phyloP scores from a whole-genome alignment of 2,329 filamentous ascomycete species.

The Aureobasidium mangrovei region DNA sequence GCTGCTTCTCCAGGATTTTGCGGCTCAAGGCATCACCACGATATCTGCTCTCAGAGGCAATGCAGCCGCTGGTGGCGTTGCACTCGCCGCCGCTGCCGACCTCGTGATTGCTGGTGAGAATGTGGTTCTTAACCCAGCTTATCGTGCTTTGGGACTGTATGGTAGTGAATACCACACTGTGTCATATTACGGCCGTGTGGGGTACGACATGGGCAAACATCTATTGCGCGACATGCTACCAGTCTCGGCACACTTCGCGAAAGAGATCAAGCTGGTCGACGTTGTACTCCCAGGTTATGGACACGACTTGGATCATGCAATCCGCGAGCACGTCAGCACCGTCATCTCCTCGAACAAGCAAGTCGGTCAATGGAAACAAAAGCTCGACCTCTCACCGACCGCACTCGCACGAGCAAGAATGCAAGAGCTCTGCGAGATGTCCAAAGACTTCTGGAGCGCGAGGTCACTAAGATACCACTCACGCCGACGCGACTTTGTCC shows the following conservation, averaged over 20 bases:
- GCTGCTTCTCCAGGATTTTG: slow-evolving; percentile 32
- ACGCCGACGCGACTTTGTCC: slow-evolving; percentile 33
- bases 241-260: slow-evolving; percentile 32
- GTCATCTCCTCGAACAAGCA: slow-evolving; percentile 23
- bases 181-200: slow-evolving; percentile 33
- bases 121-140: slow-evolving; percentile 36
- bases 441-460: slow-evolving; percentile 36
- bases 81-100: slow-evolving; percentile 31
- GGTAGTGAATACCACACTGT: slow-evolving; percentile 38
- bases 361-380: slow-evolving; percentile 29
- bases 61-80: slow-evolving; percentile 37
- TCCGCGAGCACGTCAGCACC: slow-evolving; percentile 29
- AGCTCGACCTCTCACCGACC: slow-evolving; percentile 26
- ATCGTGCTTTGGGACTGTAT: slow-evolving; percentile 28
- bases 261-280: slow-evolving; percentile 32
- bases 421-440: slow-evolving; percentile 34
- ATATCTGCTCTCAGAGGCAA: slow-evolving; percentile 35
- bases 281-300: slow-evolving; percentile 31
- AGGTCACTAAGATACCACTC: slow-evolving; percentile 31
- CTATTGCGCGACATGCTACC: slow-evolving; percentile 33
- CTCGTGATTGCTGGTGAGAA: slow-evolving; percentile 32
- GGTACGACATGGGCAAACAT: slow-evolving; percentile 23
- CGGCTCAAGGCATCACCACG: slow-evolving; percentile 29
- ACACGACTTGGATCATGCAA: slow-evolving; percentile 27
- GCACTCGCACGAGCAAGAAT: slow-evolving; percentile 29